Conservation (phyloP, 2,329 filamentous ascomycete genomes). For the Apiospora koreana region DNA sequence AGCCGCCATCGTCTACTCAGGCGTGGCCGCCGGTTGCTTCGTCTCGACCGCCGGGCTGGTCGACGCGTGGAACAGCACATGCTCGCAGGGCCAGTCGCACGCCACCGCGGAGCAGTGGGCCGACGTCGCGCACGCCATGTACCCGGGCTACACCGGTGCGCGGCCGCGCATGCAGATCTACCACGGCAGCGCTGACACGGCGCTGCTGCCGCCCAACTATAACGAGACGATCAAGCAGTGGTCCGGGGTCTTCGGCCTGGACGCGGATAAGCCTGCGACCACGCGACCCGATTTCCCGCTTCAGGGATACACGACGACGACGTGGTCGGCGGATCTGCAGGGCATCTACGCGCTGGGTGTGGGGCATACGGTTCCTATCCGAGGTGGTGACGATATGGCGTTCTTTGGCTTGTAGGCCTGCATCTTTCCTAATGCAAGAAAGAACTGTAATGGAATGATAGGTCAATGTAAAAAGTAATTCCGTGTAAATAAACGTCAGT, state of each 20-base stretch:
- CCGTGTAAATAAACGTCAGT: no score
- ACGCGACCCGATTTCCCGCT: constrained; percentile 13
- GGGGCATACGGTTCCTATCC: constrained; percentile 17
- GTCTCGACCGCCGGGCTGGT: constrained; percentile 37
- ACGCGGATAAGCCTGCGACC: not conserved
- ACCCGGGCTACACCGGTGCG: constrained; percentile 29
- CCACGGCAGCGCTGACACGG: constrained; percentile 31
- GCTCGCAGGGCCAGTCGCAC: constrained; percentile 45
- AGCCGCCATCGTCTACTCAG: constrained; percentile 44
- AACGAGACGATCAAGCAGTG: constrained; percentile 34
- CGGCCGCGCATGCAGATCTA: constrained; percentile 30
- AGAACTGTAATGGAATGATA: no score
- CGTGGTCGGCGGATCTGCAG: constrained; percentile 17
- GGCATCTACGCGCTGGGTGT: constrained; percentile 18
- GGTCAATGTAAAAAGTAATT: no score
- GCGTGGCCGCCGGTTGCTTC: constrained; percentile 45
- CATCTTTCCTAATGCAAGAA: not conserved
- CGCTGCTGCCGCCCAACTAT: constrained; percentile 25
- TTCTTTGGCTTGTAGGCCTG: constrained; percentile 15
- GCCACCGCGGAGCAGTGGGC: constrained; percentile 49
- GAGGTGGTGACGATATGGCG: constrained; percentile 18
- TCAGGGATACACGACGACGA: constrained; percentile 16
- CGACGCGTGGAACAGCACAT: constrained; percentile 48
- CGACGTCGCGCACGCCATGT: constrained; percentile 42
- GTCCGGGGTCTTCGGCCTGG: constrained; percentile 36